These are phyloP conservation scores for Allomyces macrogynus DNA, from an alignment of 192 early-diverging fungal species.

Conservation along the genomic window DNA sequence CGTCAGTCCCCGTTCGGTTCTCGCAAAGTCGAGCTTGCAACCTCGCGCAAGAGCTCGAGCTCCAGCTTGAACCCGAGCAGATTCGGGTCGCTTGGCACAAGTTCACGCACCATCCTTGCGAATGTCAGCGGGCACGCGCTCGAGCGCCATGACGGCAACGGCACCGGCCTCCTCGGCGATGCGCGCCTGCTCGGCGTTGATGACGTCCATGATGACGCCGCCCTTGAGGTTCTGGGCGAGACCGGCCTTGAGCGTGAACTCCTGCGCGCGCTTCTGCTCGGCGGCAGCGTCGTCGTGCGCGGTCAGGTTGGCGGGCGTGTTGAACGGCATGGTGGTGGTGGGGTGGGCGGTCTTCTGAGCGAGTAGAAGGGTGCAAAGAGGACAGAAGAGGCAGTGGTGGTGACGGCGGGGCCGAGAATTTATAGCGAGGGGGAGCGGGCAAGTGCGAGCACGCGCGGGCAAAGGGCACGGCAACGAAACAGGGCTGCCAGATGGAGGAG, in stretches of 20 bases:
- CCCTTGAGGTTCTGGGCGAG: constrained; percentile 98
- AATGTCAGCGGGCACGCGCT: constrained; percentile 97
- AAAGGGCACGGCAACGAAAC: no score
- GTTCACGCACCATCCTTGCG: constrained; percentile 54
- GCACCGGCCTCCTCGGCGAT: constrained; percentile 97
- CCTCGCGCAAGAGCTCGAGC: no score
- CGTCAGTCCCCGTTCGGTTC: not conserved
- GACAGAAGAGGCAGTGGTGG: no score
- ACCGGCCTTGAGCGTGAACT: constrained; percentile 78
- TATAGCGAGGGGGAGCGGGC: no score
- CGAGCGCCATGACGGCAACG: constrained; percentile 90
- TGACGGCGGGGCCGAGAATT: no score
- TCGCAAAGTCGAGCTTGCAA: no score
- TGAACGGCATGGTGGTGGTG: constrained; percentile 17
- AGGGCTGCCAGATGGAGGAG: no score
- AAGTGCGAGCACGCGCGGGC: no score
- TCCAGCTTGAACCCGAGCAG: no score
- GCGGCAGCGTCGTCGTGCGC: constrained; percentile 7
- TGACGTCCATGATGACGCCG: constrained; percentile 98
- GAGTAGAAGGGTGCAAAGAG: no score
- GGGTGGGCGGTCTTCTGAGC: not conserved
- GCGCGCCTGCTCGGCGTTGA: constrained; percentile 88
- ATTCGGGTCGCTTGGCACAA: not conserved
- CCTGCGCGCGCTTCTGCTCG: constrained; percentile 9
- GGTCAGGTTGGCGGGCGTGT: constrained; percentile 38